Percentiles rank a stretch among this genome's conserved stretches.
Conservation (phyloP, 805 yeast species). For the Candida namnaoensis region DNA sequence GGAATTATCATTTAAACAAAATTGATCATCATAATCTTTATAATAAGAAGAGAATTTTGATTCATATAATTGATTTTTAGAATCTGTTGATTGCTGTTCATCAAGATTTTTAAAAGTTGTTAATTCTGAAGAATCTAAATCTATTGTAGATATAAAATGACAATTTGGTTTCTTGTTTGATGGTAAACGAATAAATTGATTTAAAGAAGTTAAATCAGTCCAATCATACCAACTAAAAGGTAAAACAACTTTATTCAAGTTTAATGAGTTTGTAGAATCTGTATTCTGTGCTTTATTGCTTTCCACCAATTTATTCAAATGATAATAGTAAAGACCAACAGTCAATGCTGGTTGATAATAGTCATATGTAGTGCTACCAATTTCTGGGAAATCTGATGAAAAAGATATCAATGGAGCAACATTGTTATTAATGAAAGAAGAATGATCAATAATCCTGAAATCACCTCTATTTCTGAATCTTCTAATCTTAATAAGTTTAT, state of each 20-base stretch:
- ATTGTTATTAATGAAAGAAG: too few species aligned
- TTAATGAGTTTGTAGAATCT: too few species aligned
- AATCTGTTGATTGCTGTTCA: neutral
- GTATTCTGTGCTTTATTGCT: neutral
- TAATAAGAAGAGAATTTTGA: constrained; percentile 1
- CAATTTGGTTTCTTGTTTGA: constrained; percentile 13
- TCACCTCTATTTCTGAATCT: too few species aligned
- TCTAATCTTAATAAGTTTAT: too few species aligned
- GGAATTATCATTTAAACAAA: constrained; percentile 5
- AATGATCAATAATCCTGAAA: too few species aligned
- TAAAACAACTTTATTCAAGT: constrained; percentile 12
- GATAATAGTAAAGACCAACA: too few species aligned
- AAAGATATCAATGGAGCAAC: too few species aligned
- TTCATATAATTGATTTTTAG: neutral
- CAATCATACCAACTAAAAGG: constrained; percentile 56
- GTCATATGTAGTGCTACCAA: too few species aligned
- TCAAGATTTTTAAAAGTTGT: neutral
- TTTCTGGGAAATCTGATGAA: too few species aligned
- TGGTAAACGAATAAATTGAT: constrained; percentile 25
- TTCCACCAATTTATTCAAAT: too few species aligned
- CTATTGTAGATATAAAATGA: constrained; percentile 5
- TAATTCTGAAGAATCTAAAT: too few species aligned
- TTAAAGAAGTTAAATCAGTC: constrained; percentile 34
- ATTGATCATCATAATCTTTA: neutral
- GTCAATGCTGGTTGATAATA: too few species aligned